A percentile compares a stretch with the other conserved stretches of the same genome.
These are phyloP conservation scores for Entomortierella lignicola DNA, from an alignment of 192 early-diverging fungal genomes.

Conservation along the genomic window DNA sequence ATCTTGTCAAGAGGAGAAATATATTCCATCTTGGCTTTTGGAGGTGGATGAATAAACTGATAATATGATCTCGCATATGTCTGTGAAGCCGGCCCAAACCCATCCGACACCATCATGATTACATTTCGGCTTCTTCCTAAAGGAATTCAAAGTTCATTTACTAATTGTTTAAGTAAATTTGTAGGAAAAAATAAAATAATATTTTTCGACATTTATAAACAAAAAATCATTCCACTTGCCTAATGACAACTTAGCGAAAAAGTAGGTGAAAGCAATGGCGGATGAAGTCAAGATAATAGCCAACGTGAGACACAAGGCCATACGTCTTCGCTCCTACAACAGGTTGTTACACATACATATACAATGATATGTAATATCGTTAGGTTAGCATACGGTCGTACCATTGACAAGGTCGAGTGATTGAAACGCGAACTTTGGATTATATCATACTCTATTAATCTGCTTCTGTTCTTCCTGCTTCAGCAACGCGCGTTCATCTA, in stretches of 20 bases:
- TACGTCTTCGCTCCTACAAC: slow-evolving; percentile 28
- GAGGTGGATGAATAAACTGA: slow-evolving; percentile 62
- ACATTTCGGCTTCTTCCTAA: slow-evolving; percentile 69
- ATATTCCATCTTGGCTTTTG: slow-evolving; percentile 10
- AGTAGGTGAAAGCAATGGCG: slow-evolving; percentile 28
- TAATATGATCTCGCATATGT: slow-evolving; percentile 87
- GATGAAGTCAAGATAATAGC: slow-evolving; percentile 38
- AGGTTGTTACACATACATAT: background rate
- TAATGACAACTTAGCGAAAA: slow-evolving; percentile 29
- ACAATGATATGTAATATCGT: too few species aligned
- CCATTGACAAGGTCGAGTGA: background rate
- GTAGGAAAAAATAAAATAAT: too few species aligned
- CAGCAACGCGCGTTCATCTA: slow-evolving; percentile 28
- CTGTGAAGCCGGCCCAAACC: slow-evolving; percentile 94
- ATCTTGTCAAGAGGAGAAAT: slow-evolving; percentile 73
- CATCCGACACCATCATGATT: slow-evolving; percentile 95
- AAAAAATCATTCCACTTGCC: slow-evolving; percentile 1
- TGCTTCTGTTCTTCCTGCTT: slow-evolving; percentile 29
- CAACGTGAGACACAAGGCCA: slow-evolving; percentile 26
- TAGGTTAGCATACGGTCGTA: too few species aligned
- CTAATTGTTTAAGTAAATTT: too few species aligned
- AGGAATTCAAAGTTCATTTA: too few species aligned
- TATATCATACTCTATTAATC: slow-evolving; percentile 16
- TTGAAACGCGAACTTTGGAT: background rate
- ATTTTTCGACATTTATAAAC: background rate